These are phyloP conservation scores for Pycnococcus provasolii DNA, from an alignment of 139 green algal species.

Conservation along the genomic window DNA sequence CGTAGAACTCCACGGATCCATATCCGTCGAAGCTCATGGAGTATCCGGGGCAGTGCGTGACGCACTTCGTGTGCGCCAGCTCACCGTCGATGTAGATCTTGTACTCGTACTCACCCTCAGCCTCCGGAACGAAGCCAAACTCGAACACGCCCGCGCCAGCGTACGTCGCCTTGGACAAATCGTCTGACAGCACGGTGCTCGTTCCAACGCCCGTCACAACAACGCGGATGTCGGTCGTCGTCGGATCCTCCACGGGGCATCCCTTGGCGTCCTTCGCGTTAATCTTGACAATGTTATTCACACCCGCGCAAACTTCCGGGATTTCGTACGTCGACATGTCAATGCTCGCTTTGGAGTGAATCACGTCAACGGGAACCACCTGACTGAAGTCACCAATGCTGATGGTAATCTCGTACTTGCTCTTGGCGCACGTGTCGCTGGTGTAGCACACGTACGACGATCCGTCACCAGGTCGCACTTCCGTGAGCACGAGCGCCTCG, in stretches of 20 bases:
- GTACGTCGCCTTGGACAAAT: neutral
- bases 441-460: neutral
- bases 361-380: neutral
- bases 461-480: neutral
- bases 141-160: conserved; percentile 4
- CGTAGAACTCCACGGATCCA: conserved; percentile 19
- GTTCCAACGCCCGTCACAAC: neutral
- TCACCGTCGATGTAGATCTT: conserved; percentile 1
- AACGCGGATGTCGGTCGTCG: neutral
- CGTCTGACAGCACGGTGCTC: neutral
- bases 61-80: neutral
- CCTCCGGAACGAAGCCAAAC: neutral
- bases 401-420: neutral
- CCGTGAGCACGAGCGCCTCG: neutral
- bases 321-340: neutral
- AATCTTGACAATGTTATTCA: too few species aligned
- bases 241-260: conserved; percentile 8
- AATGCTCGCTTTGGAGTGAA: neutral
- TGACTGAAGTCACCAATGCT: neutral
- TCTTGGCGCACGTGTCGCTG: neutral
- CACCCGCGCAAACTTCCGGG: too few species aligned
- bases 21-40: conserved; percentile 16
- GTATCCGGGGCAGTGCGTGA: conserved; percentile 15
- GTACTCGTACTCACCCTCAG: conserved; percentile 12
- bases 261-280: conserved; percentile 4